Conservation (phyloP, 2,329 filamentous ascomycete species). For the Colletotrichum eleusines region DNA sequence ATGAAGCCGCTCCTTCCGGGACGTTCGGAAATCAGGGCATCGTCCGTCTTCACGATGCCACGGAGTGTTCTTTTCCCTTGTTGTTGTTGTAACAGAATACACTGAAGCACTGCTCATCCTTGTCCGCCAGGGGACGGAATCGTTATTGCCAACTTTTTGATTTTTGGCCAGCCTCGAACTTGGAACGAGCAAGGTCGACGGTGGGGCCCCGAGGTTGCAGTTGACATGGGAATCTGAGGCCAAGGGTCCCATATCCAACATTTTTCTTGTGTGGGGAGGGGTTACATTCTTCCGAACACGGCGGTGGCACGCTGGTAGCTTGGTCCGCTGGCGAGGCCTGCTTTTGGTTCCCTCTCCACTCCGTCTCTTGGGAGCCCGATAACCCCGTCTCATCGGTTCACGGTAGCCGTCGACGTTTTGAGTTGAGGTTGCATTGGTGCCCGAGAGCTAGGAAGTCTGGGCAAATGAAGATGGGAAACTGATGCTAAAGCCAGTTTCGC, state of each 20-base stretch:
- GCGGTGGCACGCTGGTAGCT: neutral
- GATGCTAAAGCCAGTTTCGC: slow-evolving; percentile 14
- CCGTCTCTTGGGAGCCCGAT: neutral
- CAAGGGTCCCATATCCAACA: slow-evolving; percentile 39
- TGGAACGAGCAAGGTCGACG: slow-evolving; percentile 38
- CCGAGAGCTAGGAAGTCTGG: slow-evolving; percentile 19
- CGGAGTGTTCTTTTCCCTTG: slow-evolving; percentile 8
- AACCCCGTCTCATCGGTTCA: slow-evolving; percentile 30
- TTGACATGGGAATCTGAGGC: neutral
- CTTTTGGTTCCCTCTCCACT: slow-evolving; percentile 1
- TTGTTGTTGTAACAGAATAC: slow-evolving; percentile 27
- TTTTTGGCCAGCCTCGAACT: slow-evolving; percentile 27
- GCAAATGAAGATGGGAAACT: slow-evolving; percentile 16
- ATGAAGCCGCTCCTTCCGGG: slow-evolving; percentile 14
- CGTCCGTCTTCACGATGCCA: slow-evolving; percentile 34
- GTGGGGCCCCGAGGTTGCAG: slow-evolving; percentile 22
- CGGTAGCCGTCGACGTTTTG: slow-evolving; percentile 27
- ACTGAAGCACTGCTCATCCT: slow-evolving; percentile 2
- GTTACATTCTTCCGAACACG: slow-evolving; percentile 21
- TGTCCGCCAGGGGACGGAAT: slow-evolving; percentile 14
- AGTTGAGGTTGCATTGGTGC: slow-evolving; percentile 35
- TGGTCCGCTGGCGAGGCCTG: neutral
- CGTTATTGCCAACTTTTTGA: slow-evolving; percentile 35
- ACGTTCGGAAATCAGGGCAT: slow-evolving; percentile 8
- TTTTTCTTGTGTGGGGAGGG: slow-evolving; percentile 8